These are phyloP conservation scores for Glycine latifolia DNA, from an alignment of 306 rosid species.

Conservation along the genomic window DNA sequence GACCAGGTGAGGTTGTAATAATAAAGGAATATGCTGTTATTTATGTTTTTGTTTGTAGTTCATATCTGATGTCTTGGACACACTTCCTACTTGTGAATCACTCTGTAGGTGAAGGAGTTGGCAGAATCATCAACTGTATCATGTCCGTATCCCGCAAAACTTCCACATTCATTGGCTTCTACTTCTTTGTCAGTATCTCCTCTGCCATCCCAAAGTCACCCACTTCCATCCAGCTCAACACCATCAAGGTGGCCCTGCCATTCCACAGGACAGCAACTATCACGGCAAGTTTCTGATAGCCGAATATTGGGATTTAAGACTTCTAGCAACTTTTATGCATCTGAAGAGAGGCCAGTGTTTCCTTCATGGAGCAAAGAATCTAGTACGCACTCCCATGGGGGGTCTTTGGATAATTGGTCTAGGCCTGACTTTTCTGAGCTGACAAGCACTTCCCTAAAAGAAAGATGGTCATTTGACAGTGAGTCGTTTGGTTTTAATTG, in stretches of 20 bases:
- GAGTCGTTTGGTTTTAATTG: conserved; percentile 74
- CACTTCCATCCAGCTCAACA: conserved; percentile 71
- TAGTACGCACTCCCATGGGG: conserved; percentile 62
- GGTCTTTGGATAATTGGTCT: conserved; percentile 91
- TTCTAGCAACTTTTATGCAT: conserved; percentile 57
- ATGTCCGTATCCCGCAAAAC: conserved; percentile 63
- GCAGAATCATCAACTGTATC: conserved; percentile 59
- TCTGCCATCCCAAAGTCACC: conserved; percentile 60
- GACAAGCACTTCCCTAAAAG: conserved; percentile 73
- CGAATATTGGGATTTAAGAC: conserved; percentile 68
- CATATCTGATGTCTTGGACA: conserved; percentile 38
- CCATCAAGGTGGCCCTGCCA: conserved; percentile 57
- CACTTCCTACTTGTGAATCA: conserved; percentile 30
- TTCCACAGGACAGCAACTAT: conserved; percentile 73
- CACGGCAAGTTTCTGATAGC: conserved; percentile 68
- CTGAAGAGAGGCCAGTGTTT: conserved; percentile 71
- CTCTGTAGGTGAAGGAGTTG: conserved; percentile 62
- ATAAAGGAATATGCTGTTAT: conserved; percentile 34
- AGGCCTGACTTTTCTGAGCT: conserved; percentile 82
- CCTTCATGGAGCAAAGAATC: conserved; percentile 75
- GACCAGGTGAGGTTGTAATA: conserved; percentile 65
- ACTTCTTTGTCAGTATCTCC: conserved; percentile 69
- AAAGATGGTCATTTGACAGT: conserved; percentile 86
- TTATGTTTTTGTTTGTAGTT: conserved; percentile 21
- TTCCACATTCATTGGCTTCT: conserved; percentile 66